Evolutionary conservation across 352 stramenopile genomes (phyloP).

Genomic region (Thraustochytrium sp.): DNA sequence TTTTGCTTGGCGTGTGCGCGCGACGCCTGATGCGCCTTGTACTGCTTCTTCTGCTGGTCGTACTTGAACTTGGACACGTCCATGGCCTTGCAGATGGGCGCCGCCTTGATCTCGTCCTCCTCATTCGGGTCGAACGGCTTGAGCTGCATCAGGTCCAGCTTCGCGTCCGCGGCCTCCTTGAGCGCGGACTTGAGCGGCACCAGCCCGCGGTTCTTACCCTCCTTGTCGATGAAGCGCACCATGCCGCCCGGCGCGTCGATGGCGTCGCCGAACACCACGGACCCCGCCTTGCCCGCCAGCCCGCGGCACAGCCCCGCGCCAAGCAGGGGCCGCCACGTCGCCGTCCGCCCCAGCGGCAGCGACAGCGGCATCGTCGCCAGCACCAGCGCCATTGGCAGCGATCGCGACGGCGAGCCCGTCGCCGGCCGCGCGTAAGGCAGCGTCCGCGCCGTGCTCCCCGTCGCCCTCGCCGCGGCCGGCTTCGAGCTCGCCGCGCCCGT

Average conservation of each 20-base stretch:
- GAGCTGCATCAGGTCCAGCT: conserved; percentile 30
- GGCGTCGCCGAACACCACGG: neutral
- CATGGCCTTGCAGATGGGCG: conserved; percentile 30
- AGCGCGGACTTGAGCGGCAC: neutral
- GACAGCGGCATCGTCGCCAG: too few species aligned
- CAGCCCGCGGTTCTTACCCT: neutral
- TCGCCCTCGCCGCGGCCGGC: too few species aligned
- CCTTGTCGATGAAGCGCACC: conserved; percentile 12
- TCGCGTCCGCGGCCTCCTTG: neutral
- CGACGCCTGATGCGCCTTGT: neutral
- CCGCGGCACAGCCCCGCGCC: too few species aligned
- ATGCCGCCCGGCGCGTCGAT: neutral
- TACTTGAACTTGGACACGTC: conserved; percentile 2
- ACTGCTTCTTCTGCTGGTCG: neutral
- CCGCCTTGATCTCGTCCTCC: neutral
- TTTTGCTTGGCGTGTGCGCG: neutral
- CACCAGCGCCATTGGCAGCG: too few species aligned
- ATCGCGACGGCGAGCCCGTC: too few species aligned
- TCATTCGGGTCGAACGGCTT: neutral
- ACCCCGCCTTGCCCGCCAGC: neutral
- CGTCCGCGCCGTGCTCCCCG: too few species aligned
- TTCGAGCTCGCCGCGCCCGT: too few species aligned
- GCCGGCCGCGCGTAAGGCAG: too few species aligned
- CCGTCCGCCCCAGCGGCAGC: too few species aligned
- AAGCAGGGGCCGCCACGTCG: too few species aligned